Evolutionary conservation across 2,329 filamentous ascomycete genomes (phyloP).

Genomic region (Alternaria novae-zelandiae): DNA sequence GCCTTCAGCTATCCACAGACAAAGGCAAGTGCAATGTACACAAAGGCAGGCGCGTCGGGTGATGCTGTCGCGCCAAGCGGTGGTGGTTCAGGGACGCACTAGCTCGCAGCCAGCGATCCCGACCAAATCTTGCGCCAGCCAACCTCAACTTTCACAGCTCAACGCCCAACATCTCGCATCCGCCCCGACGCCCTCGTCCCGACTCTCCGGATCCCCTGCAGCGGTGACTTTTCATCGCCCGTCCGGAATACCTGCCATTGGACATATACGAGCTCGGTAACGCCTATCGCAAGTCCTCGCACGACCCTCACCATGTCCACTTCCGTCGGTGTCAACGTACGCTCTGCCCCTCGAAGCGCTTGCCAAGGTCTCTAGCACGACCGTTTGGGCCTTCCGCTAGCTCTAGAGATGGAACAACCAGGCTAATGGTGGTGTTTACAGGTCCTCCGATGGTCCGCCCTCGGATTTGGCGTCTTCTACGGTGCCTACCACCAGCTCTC

Average conservation of each 20-base stretch:
- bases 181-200: slow-evolving; percentile 29
- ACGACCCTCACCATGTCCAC: slow-evolving; percentile 48
- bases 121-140: slow-evolving; percentile 35
- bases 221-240: slow-evolving; percentile 27
- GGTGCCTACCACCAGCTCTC: slow-evolving; percentile 91
- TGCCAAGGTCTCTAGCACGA: not conserved
- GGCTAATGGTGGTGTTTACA: slow-evolving; percentile 53
- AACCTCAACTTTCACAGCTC: slow-evolving; percentile 39
- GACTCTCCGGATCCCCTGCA: slow-evolving; percentile 17
- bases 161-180: slow-evolving; percentile 28
- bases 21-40: not conserved
- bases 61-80: slow-evolving; percentile 34
- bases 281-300: slow-evolving; percentile 29
- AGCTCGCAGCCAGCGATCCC: slow-evolving; percentile 20
- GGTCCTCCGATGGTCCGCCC: slow-evolving; percentile 97
- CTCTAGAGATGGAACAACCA: slow-evolving; percentile 8
- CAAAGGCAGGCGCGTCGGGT: slow-evolving; percentile 6
- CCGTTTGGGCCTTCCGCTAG: not conserved
- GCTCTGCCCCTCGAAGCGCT: slow-evolving; percentile 29
- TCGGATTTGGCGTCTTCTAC: slow-evolving; percentile 91
- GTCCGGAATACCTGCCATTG: slow-evolving; percentile 38
- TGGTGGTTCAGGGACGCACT: slow-evolving; percentile 25
- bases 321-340: slow-evolving; percentile 61
- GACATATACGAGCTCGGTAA: slow-evolving; percentile 24
- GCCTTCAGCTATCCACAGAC: not conserved